Evolutionary conservation across 139 green algal species (phyloP), one percentile per base, ranked within the genome.

Genomic region (Limnomonas spitsbergensis): DNA sequence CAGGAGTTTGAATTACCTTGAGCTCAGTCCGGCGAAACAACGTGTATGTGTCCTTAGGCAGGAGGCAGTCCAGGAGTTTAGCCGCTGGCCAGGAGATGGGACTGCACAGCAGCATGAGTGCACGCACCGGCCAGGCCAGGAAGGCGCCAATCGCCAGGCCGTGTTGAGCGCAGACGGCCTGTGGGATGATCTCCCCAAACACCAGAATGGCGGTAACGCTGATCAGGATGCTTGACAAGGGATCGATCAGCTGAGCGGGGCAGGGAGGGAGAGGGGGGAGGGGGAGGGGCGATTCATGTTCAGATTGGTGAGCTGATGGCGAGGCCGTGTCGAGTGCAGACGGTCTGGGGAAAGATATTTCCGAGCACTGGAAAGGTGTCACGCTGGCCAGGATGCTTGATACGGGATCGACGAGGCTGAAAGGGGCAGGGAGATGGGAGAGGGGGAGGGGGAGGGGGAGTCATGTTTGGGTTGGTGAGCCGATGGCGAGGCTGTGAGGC

Each of bases 341-440:
- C 26, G 4, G 66, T 66, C 66, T 81, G 76, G 2, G 76, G 76
- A 9, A 81, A 39, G 31, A 81, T 68, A 7, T 80, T 76, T 66
- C 95, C 95, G 78, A 99, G 95, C 0, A 97, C 71, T 1, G 97
- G 85, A 47, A 97, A 4, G 88, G 86, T 3, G 84, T 86, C 0
- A 97, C 89, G 73, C 94, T 87, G 52, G 94, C 77, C 42, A 95
- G 92, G 20, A 97, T 81, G 0, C 88, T 88, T 32, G 93, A n/a
- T n/a, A n/a, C n/a, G n/a, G n/a, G n/a, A n/a, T n/a, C n/a, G n/a
- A n/a, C n/a, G n/a, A n/a, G n/a, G n/a, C n/a, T n/a, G n/a, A n/a
- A n/a, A n/a, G n/a, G n/a, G n/a, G n/a, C n/a, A n/a, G n/a, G n/a
- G n/a, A n/a, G n/a, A n/a, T n/a, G n/a, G n/a, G n/a, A n/a, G n/a